These are phyloP conservation scores for Paraphoma sp. DNA, from an alignment of 2,329 filamentous ascomycete genomes.

Conservation along the genomic window DNA sequence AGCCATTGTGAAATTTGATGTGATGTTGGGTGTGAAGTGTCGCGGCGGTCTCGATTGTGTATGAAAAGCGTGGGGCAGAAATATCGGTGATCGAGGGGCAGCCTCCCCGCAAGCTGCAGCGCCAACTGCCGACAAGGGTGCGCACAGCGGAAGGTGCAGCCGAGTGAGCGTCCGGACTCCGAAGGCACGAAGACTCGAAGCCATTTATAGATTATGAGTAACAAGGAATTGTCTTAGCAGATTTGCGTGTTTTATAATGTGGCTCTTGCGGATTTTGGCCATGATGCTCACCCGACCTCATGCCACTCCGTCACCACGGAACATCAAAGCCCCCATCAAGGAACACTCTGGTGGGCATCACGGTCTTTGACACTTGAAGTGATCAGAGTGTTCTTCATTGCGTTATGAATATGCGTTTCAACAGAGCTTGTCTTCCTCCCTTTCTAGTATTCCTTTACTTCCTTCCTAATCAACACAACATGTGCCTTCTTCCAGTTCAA, in stretches of 20 bases:
- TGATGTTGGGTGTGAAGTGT: conserved; percentile 5
- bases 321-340: neutral
- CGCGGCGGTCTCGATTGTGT: conserved; percentile 19
- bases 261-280: neutral
- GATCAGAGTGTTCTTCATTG: neutral
- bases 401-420: conserved; percentile 3
- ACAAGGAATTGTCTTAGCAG: neutral
- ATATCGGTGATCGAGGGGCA: conserved; percentile 22
- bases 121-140: neutral
- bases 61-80: conserved; percentile 23
- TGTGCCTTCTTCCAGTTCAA: neutral
- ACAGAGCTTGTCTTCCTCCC: neutral
- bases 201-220: neutral
- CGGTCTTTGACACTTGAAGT: neutral
- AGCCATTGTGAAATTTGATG: conserved; percentile 65
- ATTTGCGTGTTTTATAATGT: neutral
- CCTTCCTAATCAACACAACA: neutral
- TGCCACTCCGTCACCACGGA: neutral
- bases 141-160: neutral
- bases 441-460: neutral
- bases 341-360: too few species aligned
- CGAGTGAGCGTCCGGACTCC: neutral
- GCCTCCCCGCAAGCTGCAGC: neutral
- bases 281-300: neutral
- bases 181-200: neutral